phyloP scores from a whole-genome alignment of 371 early-diverging fungal species.

The Zancudomyces culisetae region DNA sequence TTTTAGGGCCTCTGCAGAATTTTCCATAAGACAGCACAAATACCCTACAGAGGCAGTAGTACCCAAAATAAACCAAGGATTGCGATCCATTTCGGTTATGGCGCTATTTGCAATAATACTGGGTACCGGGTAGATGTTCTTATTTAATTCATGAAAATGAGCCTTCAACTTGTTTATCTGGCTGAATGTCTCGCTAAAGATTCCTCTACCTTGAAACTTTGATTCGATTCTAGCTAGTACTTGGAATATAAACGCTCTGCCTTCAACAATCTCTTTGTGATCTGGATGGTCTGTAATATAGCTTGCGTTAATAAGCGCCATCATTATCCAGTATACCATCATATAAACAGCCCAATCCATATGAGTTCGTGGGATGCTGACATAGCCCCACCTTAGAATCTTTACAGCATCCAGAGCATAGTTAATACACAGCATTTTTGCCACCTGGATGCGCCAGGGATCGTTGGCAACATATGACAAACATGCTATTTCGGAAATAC shows the following conservation, averaged over 20 bases:
- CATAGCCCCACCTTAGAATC: neutral
- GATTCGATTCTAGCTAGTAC: too few relatives aligned
- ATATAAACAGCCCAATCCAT: neutral
- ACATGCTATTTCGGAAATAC: neutral
- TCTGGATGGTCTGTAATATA: neutral
- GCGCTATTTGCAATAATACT: neutral
- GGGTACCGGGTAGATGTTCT: neutral
- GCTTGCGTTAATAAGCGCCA: neutral
- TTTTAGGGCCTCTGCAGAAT: too few relatives aligned
- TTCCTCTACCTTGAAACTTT: too few relatives aligned
- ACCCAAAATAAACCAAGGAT: neutral
- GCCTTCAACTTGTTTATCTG: too few relatives aligned
- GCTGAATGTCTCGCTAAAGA: too few relatives aligned
- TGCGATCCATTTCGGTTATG: neutral
- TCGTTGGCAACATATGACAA: neutral
- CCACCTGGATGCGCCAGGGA: neutral
- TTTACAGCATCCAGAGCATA: neutral
- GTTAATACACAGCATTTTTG: neutral
- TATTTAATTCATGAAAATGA: neutral
- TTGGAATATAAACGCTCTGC: neutral
- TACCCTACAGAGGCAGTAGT: too few relatives aligned
- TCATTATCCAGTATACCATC: neutral
- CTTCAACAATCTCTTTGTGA: neutral
- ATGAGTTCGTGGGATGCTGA: neutral
- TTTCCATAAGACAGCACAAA: too few relatives aligned